These are phyloP conservation scores for Cenchrus fungigraminus DNA, from an alignment of 176 grass and related monocot genomes.

Conservation along the genomic window DNA sequence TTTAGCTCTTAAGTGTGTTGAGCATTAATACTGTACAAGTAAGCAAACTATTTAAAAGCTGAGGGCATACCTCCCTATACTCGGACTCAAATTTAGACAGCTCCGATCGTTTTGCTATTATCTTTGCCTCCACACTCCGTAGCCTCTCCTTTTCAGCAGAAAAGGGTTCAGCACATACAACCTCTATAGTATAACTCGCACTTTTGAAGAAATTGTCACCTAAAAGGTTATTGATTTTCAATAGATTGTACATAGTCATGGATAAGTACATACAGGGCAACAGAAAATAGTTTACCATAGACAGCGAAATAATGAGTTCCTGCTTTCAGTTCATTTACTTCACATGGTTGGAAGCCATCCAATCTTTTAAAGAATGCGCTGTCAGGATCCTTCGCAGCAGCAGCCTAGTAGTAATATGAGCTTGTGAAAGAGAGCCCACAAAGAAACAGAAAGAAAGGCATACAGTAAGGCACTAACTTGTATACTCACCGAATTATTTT, in stretches of 20 bases:
- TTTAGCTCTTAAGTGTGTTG: slow-evolving; percentile 31
- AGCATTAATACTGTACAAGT: slow-evolving; percentile 2
- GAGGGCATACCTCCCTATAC: slow-evolving; percentile 76
- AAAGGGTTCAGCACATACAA: slow-evolving; percentile 87
- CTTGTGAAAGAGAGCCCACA: slow-evolving; percentile 34
- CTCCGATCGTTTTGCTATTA: slow-evolving; percentile 81
- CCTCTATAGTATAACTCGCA: slow-evolving; percentile 85
- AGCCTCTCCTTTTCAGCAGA: slow-evolving; percentile 77
- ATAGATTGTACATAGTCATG: slow-evolving; percentile 4
- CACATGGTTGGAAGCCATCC: slow-evolving; percentile 97
- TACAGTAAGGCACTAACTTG: slow-evolving; percentile 6
- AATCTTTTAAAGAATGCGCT: slow-evolving; percentile 97
- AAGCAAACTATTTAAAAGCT: not conserved
- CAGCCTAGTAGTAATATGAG: slow-evolving; percentile 55
- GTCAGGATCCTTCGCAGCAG: slow-evolving; percentile 80
- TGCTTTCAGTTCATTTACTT: slow-evolving; percentile 97
- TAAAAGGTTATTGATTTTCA: slow-evolving; percentile 37
- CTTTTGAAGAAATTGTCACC: slow-evolving; percentile 99
- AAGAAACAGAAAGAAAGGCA: slow-evolving; percentile 18
- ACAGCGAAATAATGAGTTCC: slow-evolving; percentile 93
- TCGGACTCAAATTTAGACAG: slow-evolving; percentile 95
- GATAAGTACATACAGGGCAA: slow-evolving; percentile 15
- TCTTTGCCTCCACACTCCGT: slow-evolving; percentile 72
- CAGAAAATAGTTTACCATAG: slow-evolving; percentile 68
- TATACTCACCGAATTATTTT: slow-evolving; percentile 67